Evolutionary conservation across 768 basidiomycete genomes (phyloP).

Genomic region (Terana coerulea): DNA sequence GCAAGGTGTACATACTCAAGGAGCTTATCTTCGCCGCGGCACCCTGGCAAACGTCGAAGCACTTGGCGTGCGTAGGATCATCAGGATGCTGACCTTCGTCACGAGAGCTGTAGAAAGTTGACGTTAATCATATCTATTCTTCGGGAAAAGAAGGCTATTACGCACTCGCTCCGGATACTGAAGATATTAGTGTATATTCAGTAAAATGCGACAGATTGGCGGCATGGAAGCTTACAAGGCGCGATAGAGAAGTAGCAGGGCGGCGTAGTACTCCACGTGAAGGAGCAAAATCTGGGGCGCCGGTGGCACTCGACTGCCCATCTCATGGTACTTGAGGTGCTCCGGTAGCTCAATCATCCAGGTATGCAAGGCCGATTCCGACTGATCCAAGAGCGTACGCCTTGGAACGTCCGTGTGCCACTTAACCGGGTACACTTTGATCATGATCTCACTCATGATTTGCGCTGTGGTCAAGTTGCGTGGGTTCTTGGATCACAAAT

Average conservation of each 20-base stretch:
- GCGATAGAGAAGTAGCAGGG: slow-evolving; percentile 69
- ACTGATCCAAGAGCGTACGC: slow-evolving; percentile 43
- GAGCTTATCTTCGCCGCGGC: slow-evolving; percentile 71
- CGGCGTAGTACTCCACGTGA: slow-evolving; percentile 74
- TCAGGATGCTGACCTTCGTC: slow-evolving; percentile 9
- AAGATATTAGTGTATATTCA: not conserved
- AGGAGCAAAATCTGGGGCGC: slow-evolving; percentile 65
- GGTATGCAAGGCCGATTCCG: slow-evolving; percentile 68
- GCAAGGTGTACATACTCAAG: slow-evolving; percentile 42
- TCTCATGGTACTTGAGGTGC: slow-evolving; percentile 53
- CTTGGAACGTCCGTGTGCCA: slow-evolving; percentile 41
- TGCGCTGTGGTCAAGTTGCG: slow-evolving; percentile 38
- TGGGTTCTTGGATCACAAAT: not conserved
- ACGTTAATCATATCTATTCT: not conserved
- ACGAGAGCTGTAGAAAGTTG: no score
- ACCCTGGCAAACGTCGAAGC: slow-evolving; percentile 71
- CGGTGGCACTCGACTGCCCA: slow-evolving; percentile 48
- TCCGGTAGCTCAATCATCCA: slow-evolving; percentile 73
- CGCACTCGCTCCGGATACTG: not conserved
- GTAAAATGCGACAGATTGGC: not conserved
- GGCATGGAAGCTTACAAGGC: slow-evolving; percentile 61
- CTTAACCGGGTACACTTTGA: slow-evolving; percentile 68
- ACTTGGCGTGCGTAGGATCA: slow-evolving; percentile 51
- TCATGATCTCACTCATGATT: slow-evolving; percentile 64
- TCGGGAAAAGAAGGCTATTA: not conserved